Evolutionary conservation across 371 early-diverging fungal genomes (phyloP).

Genomic region (Rhizopus stolonifer): DNA sequence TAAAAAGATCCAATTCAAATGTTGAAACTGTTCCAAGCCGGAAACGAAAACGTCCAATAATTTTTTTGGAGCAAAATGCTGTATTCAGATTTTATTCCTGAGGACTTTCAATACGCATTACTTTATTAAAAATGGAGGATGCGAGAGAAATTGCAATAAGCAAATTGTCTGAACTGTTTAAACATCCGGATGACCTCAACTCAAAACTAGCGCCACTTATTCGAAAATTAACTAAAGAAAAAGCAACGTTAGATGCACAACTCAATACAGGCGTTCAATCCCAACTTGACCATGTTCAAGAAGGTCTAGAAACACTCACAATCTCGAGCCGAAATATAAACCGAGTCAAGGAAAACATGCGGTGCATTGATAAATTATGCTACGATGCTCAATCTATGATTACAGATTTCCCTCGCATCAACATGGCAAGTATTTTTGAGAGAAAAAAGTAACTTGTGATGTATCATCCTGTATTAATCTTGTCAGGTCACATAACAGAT

Average conservation of each 20-base stretch:
- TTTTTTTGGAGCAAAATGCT: too few species aligned
- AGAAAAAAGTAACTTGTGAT: neutral
- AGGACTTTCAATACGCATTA: too few species aligned
- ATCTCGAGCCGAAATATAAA: slow-evolving; percentile 67
- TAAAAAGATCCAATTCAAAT: too few species aligned
- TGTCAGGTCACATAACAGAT: slow-evolving; percentile 51
- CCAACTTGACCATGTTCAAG: slow-evolving; percentile 89
- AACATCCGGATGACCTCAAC: slow-evolving; percentile 93
- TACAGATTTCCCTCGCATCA: slow-evolving; percentile 83
- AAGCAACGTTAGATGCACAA: slow-evolving; percentile 92
- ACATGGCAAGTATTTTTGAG: slow-evolving; percentile 55
- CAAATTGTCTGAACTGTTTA: slow-evolving; percentile 61
- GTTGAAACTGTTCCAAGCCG: too few species aligned
- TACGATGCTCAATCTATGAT: slow-evolving; percentile 82
- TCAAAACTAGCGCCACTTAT: slow-evolving; percentile 78
- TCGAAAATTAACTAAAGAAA: slow-evolving; percentile 84
- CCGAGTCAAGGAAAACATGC: slow-evolving; percentile 71
- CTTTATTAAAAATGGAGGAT: slow-evolving; percentile 39
- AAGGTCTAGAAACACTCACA: slow-evolving; percentile 79
- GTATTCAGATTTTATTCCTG: too few species aligned
- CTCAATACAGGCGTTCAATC: slow-evolving; percentile 90
- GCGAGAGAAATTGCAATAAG: slow-evolving; percentile 52
- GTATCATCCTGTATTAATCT: neutral
- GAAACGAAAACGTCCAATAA: too few species aligned
- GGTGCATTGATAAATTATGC: slow-evolving; percentile 81